Conservation (phyloP, 2,329 filamentous ascomycete species). For the Verticillium longisporum region DNA sequence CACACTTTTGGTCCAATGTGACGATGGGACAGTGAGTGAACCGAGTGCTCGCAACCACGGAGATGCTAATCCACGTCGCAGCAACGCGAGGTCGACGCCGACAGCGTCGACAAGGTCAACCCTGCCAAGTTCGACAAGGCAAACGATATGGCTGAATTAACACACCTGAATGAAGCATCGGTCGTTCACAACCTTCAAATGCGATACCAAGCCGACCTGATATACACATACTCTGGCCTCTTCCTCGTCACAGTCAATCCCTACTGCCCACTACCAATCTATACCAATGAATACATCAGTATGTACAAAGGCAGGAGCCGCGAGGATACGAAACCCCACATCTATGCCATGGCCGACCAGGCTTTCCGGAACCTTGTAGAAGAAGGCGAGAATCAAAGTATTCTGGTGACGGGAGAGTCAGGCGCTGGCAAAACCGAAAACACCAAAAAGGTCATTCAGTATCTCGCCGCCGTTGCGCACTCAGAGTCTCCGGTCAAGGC, state of each 20-base stretch:
- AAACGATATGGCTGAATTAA: conserved; percentile 98
- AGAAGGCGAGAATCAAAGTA: conserved; percentile 93
- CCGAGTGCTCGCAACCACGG: not conserved
- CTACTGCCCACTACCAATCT: conserved; percentile 90
- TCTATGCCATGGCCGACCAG: conserved; percentile 95
- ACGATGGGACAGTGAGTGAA: conserved; percentile 75
- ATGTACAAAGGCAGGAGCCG: conserved; percentile 91
- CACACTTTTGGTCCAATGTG: conserved; percentile 79
- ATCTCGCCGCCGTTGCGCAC: conserved; percentile 87
- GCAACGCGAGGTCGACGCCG: conserved; percentile 80
- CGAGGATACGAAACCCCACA: conserved; percentile 94
- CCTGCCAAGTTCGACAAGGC: conserved; percentile 99
- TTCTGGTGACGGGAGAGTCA: conserved; percentile 95
- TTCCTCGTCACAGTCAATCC: conserved; percentile 97
- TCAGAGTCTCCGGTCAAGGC: conserved; percentile 64
- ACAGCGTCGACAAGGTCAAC: conserved; percentile 97
- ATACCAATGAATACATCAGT: conserved; percentile 93
- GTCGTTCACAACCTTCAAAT: conserved; percentile 96
- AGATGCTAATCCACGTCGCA: conserved; percentile 26
- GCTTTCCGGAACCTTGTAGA: conserved; percentile 94
- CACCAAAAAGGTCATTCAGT: conserved; percentile 99
- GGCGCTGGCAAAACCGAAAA: conserved; percentile 98
- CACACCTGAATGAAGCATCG: conserved; percentile 94
- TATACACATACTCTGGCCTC: conserved; percentile 95
- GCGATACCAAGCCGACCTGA: conserved; percentile 91